Evolutionary conservation across 257 asterid species (phyloP), one percentile per base, ranked within the genome.

Genomic region (Ilex asprella): DNA sequence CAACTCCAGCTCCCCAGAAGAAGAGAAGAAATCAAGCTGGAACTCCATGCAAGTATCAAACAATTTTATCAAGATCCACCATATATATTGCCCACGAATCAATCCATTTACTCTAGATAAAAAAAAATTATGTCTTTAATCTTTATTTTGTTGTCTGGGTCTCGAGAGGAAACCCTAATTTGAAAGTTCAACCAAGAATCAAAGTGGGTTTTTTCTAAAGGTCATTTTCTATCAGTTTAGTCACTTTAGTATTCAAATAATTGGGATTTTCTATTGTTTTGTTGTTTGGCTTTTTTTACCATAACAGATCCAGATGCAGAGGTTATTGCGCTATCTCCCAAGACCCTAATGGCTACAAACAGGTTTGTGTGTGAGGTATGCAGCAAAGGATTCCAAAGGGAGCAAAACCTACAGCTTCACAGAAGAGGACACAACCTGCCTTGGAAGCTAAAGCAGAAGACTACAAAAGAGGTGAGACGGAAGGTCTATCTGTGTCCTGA

Each of bases 401-500:
- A 88, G 72, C 96, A 88, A 71, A 88, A 88, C 44, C 86, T 88
- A n/a, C 96, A 88, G 60, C 84, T 88, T 0, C 96, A 88, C 75
- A 59, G 94, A 62, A 73, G 96, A 58, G 96, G 96, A 12, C 96
- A 88, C 73, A 88, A 88, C 27, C 68, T 88, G 52, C 96, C 96
- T 0, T 88, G 96, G 96, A 88, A 88, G 54, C 81, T 88, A 10
- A 69, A 73, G 76, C 85, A 83, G 74, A 88, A 83, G 60, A 82
- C 78, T 8, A 80, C 70, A 2, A 83, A 83, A 31, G 96, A 66
- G 62, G 88, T 82, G 13, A 74, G 31, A 35, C 41, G 86, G 5
- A 88, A 86, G 74, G 96, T 88, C 0, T 88, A 86, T 55, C 81
- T 88, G 0, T 88, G 96, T 74, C 96, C 96, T 1, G 96, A 88